Base-by-base conservation (phyloP, 768 basidiomycete genomes). In the Pisolithus marmoratus region DNA sequence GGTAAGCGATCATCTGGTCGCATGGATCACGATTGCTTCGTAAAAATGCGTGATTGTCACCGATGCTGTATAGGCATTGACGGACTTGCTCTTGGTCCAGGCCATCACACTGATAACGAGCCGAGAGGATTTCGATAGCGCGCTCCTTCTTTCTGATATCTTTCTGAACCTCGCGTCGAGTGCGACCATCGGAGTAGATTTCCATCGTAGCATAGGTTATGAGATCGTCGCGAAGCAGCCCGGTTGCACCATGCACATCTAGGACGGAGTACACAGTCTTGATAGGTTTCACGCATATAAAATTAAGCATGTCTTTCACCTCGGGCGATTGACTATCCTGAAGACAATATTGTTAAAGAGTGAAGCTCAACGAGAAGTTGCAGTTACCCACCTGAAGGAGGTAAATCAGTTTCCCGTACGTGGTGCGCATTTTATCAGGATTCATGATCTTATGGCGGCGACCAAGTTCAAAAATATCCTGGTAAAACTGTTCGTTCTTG, bases 401-500 rank as follows among this genome's bases (percentile, higher is more conserved):
- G 66, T 91, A 92, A 31, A 91, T 83, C 53, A 92, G 70, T 62
- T 92, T 92, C 9, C 90, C 90, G 54, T 93, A 93, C 8, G 87
- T 92, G 26, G 86, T 83, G 23, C 90, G 79, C 90, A 92, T 91
- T 60, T 91, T 91, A 63, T 92, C 90, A 0, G 90, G 90, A 59
- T 92, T 93, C 87, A 88, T 90, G 62, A 93, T 92, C 66, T 92
- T 92, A 63, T 91, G 87, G 52, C 90, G 77, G 46, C 89, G 74
- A 19, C 90, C 89, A 22, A 92, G 77, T 68, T 92, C 90, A 56
- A 92, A 92, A 23, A 91, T 76, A 14, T 74, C 69, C 53, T 90
- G 87, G 61, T 85, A 93, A 62, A 92, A 93, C 8, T 84, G 81
- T 17, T 80, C 81, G 59, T 93, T 93, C 14, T 80, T 75, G 54